Percentiles rank a stretch among this genome's conserved stretches.
Evolutionary conservation across 106 monocot species (phyloP).

Genomic region (Ottelia alismoides): DNA sequence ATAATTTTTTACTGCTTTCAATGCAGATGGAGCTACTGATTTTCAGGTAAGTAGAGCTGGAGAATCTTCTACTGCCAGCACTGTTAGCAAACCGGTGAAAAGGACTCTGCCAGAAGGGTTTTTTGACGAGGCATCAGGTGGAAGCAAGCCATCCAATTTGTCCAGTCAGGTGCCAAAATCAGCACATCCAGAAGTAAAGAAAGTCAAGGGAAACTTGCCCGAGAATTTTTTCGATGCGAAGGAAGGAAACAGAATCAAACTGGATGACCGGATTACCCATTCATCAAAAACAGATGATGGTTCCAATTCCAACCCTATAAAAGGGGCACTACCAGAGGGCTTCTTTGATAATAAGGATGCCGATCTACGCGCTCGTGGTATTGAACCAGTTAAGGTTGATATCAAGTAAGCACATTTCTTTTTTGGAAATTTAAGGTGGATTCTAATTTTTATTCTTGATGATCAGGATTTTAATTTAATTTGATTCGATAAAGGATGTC

Average conservation of each 20-base stretch:
- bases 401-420: conserved; percentile 44
- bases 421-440: neutral
- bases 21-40: too few species aligned
- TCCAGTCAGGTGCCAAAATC: conserved; percentile 5
- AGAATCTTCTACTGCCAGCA: too few species aligned
- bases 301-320: conserved; percentile 24
- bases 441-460: too few species aligned
- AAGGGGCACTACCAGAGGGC: conserved; percentile 75
- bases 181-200: conserved; percentile 12
- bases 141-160: conserved; percentile 4
- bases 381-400: conserved; percentile 86
- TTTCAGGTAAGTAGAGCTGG: too few species aligned
- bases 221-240: conserved; percentile 28
- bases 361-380: conserved; percentile 92
- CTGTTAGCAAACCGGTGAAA: conserved; percentile 19
- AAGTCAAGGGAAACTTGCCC: conserved; percentile 26
- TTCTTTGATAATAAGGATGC: conserved; percentile 98
- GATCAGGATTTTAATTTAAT: too few species aligned
- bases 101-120: conserved; percentile 20
- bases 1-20: too few species aligned
- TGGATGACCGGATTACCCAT: conserved; percentile 3
- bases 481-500: too few species aligned
- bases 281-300: conserved; percentile 10
- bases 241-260: conserved; percentile 5
- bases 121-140: conserved; percentile 14